Conservation (phyloP, 345 rosid genomes). For the Sonneratia alba region DNA sequence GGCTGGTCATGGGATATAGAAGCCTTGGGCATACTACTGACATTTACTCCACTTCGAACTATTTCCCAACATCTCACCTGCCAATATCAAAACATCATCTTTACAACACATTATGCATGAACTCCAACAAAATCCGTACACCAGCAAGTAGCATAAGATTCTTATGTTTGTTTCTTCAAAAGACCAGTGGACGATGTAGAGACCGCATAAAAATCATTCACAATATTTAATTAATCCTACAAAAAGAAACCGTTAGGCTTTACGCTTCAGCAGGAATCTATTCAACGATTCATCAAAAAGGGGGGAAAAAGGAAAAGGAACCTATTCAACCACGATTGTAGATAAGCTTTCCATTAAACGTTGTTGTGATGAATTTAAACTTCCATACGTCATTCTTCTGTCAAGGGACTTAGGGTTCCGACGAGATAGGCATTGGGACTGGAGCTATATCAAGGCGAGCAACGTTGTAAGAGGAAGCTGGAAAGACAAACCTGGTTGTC, state of each 20-base stretch:
- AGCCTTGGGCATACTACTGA: conserved; percentile 63
- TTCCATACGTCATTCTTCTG: neutral
- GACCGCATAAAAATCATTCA: no score
- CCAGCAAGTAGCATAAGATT: neutral
- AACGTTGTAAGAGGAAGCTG: neutral
- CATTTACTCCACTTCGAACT: conserved; percentile 37
- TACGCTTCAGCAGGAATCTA: no score
- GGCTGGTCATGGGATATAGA: conserved; percentile 71
- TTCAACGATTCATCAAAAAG: no score
- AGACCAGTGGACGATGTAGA: neutral
- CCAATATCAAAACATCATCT: conserved; percentile 1
- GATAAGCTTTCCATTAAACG: neutral
- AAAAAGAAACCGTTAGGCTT: no score
- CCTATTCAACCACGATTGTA: neutral
- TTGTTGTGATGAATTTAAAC: neutral
- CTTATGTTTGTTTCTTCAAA: neutral
- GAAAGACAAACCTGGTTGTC: conserved; percentile 73
- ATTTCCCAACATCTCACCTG: conserved; percentile 99
- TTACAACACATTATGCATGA: neutral
- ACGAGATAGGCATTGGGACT: no score
- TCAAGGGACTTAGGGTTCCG: neutral
- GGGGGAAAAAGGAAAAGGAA: neutral
- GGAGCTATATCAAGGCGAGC: neutral
- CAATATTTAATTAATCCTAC: no score
- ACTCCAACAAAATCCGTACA: neutral